These are phyloP conservation scores for Fusarium sacchari DNA, from an alignment of 2,329 filamentous ascomycete species.

Conservation along the genomic window DNA sequence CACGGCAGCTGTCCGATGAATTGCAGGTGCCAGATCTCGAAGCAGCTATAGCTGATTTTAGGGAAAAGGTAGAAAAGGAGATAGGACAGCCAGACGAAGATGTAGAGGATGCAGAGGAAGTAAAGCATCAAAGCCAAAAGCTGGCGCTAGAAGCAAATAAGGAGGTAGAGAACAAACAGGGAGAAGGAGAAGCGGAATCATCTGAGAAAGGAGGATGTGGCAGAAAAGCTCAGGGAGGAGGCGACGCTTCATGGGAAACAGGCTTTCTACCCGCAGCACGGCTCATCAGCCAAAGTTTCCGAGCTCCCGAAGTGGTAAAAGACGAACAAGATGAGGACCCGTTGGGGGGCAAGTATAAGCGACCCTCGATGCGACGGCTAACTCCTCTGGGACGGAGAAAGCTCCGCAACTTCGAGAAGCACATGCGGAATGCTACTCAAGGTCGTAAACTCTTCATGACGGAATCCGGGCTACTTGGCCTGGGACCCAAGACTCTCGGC, in stretches of 20 bases:
- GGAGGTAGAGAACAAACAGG: background rate
- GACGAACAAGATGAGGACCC: background rate
- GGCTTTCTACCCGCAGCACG: background rate
- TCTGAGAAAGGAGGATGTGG: background rate
- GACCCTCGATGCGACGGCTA: background rate
- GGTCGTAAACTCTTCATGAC: background rate
- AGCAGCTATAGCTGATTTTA: background rate
- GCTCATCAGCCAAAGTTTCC: background rate
- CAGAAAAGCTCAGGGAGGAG: background rate
- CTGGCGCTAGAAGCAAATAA: background rate
- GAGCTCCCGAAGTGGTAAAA: background rate
- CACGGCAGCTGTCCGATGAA: background rate
- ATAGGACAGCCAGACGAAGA: accelerated
- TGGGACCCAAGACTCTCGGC: background rate
- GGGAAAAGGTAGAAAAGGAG: background rate
- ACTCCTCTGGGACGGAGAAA: background rate
- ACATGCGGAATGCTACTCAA: background rate
- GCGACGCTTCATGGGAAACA: accelerated
- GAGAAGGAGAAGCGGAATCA: background rate
- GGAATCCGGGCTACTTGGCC: background rate
- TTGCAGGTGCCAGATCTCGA: background rate
- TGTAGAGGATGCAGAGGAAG: background rate
- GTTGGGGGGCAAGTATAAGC: background rate
- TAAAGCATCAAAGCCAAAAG: background rate
- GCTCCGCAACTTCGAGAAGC: background rate